Base-by-base conservation (phyloP, 1,284 basidiomycete species). In the Austroboletus niveus region DNA sequence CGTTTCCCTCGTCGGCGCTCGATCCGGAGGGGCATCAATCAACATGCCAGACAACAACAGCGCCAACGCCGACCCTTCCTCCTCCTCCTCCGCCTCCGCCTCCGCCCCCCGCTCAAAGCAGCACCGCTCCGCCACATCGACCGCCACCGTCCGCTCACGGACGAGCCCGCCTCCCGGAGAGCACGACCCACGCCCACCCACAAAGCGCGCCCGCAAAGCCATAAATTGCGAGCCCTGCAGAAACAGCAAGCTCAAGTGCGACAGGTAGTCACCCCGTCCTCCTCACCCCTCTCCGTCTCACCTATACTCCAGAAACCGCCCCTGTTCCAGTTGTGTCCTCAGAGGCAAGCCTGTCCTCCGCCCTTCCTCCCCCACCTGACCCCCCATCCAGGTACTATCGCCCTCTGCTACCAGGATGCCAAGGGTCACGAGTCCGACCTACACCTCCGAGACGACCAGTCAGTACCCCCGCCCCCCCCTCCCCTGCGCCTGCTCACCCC, bases 181-280 rank as follows among this genome's bases (percentile, higher is more conserved):
- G 12, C 79, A 78, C 27, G 81, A 84, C 60, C 72, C 75, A 24
- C 74, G 81, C 0, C 82, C 81, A 0, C 85, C 87, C 3, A 80
- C 85, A 34, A 90, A 90, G 70, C 80, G 87, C 44, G 85, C 88
- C 0, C 78, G 88, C 55, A 90, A 90, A 64, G 87, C 89, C 17
- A 89, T 91, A 62, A 91, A 91, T 71, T 91, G 88, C 64, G 87
- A 89, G 60, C 88, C 88, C 1, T 91, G 88, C 71, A 79, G 88
- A 63, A 85, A 83, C 62, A 87, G 85, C 75, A 89, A 91, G 69
- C 80, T 91, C 59, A 90, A 91, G 71, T 91, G 88, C 73, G 89
- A 89, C 69, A 82, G 87, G 87, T 87, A 53, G 29, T 69, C 31
- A 20, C 5, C 6, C 5, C 48, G 41, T 43, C 30, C 47, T 42